Evolutionary conservation across 2,329 filamentous ascomycete species (phyloP), one percentile per base, ranked within the genome.

Genomic region (Parastagonospora avenae): DNA sequence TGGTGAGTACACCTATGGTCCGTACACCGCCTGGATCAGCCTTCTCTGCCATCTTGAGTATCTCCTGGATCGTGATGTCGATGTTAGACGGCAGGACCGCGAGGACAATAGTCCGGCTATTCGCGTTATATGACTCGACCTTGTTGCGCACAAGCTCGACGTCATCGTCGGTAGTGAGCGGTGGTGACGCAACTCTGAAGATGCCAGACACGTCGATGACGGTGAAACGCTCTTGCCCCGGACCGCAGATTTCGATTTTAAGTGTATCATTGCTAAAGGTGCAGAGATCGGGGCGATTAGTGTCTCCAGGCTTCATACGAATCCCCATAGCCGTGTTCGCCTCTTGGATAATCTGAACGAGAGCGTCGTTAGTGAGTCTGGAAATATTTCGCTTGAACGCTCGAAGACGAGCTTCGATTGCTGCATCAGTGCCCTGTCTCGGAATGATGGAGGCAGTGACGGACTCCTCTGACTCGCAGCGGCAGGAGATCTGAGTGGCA

Each of bases 401-500:
- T 15, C 50, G 50, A 11, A 73, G 41, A 10, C 54, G 54, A 14
- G 60, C 43, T 14, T 10, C 38, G 14, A 8, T 42, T 47, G 3
- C 77, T 57, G 0, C 70, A 71, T 59, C 32, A 28, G 42, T 30
- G 10, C 42, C 44, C 7, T 16, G 30, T 11, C 32, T 4, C 9
- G 52, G 35, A 31, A 41, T 65, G 53, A 46, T 55, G 16, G 42
- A 55, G 8, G 54, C 37, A 28, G 82, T 77, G n/a, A 82, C 64
- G 3, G 57, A 67, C 0, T 67, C 54, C 8, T 68, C 51, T 0
- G 58, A 35, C 1, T 70, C 70, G 5, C 77, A 76, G 4, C 80
- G 76, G 10, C 85, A 73, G 24, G 82, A 75, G 3, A 87, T 71
- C 59, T 87, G 81, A 0, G 82, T 87, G 0, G 84, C 79, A 54